Evolutionary conservation across 331 rosid genomes (phyloP), one percentile per base, ranked within the genome.

Genomic region (Phaseolus coccineus): DNA sequence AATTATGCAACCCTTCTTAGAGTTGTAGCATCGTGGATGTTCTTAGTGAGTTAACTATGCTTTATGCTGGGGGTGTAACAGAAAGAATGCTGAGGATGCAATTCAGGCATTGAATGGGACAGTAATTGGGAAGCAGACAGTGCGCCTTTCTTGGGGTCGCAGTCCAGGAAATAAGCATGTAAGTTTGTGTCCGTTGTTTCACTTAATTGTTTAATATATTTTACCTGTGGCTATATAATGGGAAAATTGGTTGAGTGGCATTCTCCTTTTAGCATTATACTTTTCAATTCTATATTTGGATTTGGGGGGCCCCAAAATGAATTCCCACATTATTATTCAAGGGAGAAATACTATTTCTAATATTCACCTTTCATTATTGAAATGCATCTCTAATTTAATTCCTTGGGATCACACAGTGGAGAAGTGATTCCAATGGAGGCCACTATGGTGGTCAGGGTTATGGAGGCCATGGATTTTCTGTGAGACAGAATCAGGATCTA

Each of bases 91-190:
- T 16, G 97, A 90, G 85, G 96, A 89, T 62, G 99, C 99, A 74
- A 90, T 96, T 68, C 87, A 96, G 52, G 88, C 78, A 78, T 82
- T 96, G 88, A 96, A 90, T 76, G 99, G 97, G 65, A 89, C 98
- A 1, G 86, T 90, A 47, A 93, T 96, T 56, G 99, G 99, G 71
- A 96, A 91, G 86, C 99, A 96, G 87, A 90, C 94, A 14, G 96
- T 95, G 80, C 97, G 99, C 42, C 99, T 95, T 80, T 92, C 99
- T 47, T 96, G 99, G 99, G 99, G 99, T 55, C 99, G 99, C 82
- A 96, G 93, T 56, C 97, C 97, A 28, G 98, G 93, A 62, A 88
- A 90, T 85, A 96, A 91, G 88, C 99, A 95, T 90, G 99, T 96
- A 83, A 80, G 88, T 64, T 71, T 52, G 9, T 71, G 37, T 40